These are phyloP conservation scores for Aureobasidium sp. DNA, from an alignment of 2,329 filamentous ascomycete genomes.

Conservation along the genomic window DNA sequence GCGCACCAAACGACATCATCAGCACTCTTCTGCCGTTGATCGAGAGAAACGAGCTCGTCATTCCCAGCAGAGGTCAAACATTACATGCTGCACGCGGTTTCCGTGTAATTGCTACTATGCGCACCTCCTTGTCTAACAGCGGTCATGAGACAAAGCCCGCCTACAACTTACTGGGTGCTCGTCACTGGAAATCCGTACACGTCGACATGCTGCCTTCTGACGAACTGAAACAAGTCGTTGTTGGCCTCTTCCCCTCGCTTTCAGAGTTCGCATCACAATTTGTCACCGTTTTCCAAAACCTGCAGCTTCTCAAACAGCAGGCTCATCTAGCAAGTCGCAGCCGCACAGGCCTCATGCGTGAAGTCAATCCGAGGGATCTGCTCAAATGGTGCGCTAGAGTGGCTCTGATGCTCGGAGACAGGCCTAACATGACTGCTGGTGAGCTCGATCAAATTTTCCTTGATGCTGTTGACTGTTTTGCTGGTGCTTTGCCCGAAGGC, in stretches of 20 bases:
- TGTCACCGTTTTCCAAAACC: constrained; percentile 49
- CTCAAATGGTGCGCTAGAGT: constrained; percentile 86
- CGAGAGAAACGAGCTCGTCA: constrained; percentile 81
- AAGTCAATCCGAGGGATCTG: constrained; percentile 67
- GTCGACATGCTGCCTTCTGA: constrained; percentile 57
- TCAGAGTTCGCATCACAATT: constrained; percentile 49
- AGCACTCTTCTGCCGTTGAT: constrained; percentile 88
- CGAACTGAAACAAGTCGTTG: constrained; percentile 70
- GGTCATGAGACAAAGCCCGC: constrained; percentile 66
- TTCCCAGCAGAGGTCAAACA: constrained; percentile 80
- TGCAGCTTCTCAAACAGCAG: constrained; percentile 36
- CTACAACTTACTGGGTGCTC: constrained; percentile 65
- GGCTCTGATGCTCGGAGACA: constrained; percentile 54
- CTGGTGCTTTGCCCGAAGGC: constrained; percentile 66
- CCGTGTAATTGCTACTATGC: constrained; percentile 83
- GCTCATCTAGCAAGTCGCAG: constrained; percentile 41
- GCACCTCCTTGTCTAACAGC: constrained; percentile 58
- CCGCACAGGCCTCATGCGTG: constrained; percentile 52
- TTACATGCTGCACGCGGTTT: constrained; percentile 80
- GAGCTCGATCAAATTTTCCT: constrained; percentile 85
- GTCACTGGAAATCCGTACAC: constrained; percentile 77
- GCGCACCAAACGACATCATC: constrained; percentile 89
- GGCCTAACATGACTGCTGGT: constrained; percentile 57
- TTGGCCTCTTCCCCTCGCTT: constrained; percentile 63
- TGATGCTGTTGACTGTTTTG: constrained; percentile 89